Conservation (phyloP, 2,329 filamentous ascomycete genomes). For the Verticillium albo-atrum region DNA sequence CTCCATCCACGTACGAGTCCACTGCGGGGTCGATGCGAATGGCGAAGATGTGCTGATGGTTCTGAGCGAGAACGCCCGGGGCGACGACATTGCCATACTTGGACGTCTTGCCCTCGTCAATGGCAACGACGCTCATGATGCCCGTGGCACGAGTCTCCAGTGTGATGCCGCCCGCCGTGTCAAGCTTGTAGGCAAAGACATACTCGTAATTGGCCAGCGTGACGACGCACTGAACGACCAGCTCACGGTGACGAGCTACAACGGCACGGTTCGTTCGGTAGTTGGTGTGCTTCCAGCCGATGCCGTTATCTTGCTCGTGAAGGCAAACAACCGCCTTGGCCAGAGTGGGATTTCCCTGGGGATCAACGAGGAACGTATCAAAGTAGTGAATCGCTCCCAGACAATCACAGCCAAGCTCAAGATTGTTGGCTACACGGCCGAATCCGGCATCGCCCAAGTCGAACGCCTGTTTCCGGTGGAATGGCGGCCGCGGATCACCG, state of each 20-base stretch:
- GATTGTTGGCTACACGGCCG: constrained; percentile 63
- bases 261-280: constrained; percentile 59
- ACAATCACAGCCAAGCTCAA: constrained; percentile 65
- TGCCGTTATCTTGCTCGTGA: constrained; percentile 68
- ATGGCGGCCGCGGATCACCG: constrained; percentile 60
- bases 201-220: constrained; percentile 70
- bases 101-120: constrained; percentile 48
- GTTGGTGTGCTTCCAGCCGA: constrained; percentile 69
- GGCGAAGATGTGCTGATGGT: constrained; percentile 68
- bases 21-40: constrained; percentile 62
- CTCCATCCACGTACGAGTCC: constrained; percentile 38
- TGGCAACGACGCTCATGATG: constrained; percentile 57
- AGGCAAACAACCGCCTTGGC: constrained; percentile 60
- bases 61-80: constrained; percentile 60
- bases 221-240: constrained; percentile 65
- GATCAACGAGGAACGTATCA: constrained; percentile 48
- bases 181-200: constrained; percentile 48
- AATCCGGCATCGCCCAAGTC: constrained; percentile 68
- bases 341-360: constrained; percentile 46
- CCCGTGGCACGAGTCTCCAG: constrained; percentile 63
- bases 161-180: constrained; percentile 56
- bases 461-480: constrained; percentile 67
- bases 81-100: constrained; percentile 59
- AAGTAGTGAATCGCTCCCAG: constrained; percentile 64
- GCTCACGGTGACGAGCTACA: constrained; percentile 54